Conservation (phyloP, 306 rosid species). For the Malus sylvestris region DNA sequence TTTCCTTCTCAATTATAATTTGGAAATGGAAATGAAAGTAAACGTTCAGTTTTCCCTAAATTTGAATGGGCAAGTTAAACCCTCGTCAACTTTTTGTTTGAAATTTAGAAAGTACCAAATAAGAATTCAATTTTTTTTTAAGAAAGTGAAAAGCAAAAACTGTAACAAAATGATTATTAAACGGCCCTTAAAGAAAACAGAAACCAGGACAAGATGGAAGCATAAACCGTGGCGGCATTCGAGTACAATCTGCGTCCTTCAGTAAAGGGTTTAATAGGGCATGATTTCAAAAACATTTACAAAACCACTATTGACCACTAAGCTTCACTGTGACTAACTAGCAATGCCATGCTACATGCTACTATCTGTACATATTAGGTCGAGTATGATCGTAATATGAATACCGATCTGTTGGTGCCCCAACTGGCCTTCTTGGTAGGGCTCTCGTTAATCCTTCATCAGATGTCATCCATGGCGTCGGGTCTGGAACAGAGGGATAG, state of each 20-base stretch:
- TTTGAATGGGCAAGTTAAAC: no score
- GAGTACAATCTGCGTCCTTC: neutral
- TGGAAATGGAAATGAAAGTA: no score
- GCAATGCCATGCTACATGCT: neutral
- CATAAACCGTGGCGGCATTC: neutral
- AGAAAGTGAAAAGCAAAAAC: no score
- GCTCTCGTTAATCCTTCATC: slow-evolving; percentile 36
- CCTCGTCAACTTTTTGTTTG: no score
- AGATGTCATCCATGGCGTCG: slow-evolving; percentile 24
- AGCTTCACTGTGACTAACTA: neutral
- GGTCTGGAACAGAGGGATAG: slow-evolving; percentile 27
- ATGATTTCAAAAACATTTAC: neutral
- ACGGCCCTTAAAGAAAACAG: neutral
- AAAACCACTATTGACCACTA: neutral
- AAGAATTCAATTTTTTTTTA: no score
- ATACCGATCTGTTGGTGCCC: slow-evolving; percentile 26
- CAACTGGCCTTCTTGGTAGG: slow-evolving; percentile 31
- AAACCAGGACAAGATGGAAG: neutral
- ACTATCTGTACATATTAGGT: slow-evolving; percentile 50
- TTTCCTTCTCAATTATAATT: neutral
- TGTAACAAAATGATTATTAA: no score
- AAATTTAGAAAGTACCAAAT: no score
- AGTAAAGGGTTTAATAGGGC: neutral
- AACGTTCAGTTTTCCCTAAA: no score
- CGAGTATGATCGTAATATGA: slow-evolving; percentile 38